These are phyloP conservation scores for Tuber microsphaerosporum DNA, from an alignment of 495 filamentous ascomycete genomes.

Conservation along the genomic window DNA sequence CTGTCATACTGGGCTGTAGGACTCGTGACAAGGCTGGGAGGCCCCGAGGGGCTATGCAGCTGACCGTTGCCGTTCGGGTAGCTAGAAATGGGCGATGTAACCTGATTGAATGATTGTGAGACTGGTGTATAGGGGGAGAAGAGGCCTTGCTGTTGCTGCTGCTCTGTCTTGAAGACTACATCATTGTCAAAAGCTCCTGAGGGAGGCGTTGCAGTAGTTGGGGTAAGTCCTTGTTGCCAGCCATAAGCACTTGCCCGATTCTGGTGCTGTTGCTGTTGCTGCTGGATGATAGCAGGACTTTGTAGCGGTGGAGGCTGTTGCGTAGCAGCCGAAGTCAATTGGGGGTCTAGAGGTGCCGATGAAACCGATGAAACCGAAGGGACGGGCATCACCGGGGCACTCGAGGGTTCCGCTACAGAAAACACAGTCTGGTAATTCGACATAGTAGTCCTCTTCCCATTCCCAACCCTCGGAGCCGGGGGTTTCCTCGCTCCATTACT, in stretches of 20 bases:
- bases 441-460: constrained; percentile 41
- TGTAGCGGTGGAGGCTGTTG: constrained; percentile 31
- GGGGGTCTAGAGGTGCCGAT: constrained; percentile 26
- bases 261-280: constrained; percentile 17
- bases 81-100: constrained; percentile 31
- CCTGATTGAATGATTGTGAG: constrained; percentile 29
- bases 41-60: constrained; percentile 36
- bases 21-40: constrained; percentile 23
- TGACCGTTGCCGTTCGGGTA: constrained; percentile 28
- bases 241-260: constrained; percentile 24
- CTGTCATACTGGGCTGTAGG: constrained; percentile 31
- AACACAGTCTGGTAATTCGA: constrained; percentile 40
- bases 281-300: constrained; percentile 30
- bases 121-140: constrained; percentile 33
- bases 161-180: constrained; percentile 31
- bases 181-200: constrained; percentile 29
- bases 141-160: constrained; percentile 22
- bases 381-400: constrained; percentile 23
- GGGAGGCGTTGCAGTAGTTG: constrained; percentile 32
- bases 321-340: constrained; percentile 23
- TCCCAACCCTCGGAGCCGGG: constrained; percentile 35
- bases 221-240: constrained; percentile 37
- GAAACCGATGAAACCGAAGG: neutral
- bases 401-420: constrained; percentile 40
- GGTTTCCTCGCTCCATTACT: constrained; percentile 40